These are phyloP conservation scores for Sphaerobolus stellatus DNA, from an alignment of 1,284 basidiomycete genomes.

Conservation along the genomic window DNA sequence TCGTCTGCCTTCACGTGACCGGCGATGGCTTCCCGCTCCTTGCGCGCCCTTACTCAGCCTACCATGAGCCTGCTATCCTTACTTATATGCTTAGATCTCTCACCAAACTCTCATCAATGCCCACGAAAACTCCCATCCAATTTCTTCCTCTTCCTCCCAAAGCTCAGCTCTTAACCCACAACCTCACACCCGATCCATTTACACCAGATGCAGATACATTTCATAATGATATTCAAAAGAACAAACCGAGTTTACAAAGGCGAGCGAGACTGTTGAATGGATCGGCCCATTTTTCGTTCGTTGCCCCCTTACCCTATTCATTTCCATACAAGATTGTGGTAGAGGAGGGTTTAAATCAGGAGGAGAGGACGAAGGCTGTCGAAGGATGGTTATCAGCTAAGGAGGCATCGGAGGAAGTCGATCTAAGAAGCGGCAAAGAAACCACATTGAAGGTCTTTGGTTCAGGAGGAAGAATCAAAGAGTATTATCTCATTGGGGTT, in stretches of 20 bases:
- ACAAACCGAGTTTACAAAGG: conserved; percentile 70
- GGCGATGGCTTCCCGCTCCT: too few species aligned
- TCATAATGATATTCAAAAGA: conserved; percentile 46
- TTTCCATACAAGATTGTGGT: conserved; percentile 83
- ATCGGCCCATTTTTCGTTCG: conserved; percentile 77
- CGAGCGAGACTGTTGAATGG: conserved; percentile 60
- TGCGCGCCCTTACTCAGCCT: too few species aligned
- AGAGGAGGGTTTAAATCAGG: conserved; percentile 44
- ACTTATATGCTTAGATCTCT: too few species aligned
- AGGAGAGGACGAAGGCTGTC: conserved; percentile 62
- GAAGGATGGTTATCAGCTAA: conserved; percentile 68
- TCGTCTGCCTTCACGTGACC: neutral
- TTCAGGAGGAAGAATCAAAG: conserved; percentile 53
- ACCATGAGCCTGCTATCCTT: too few species aligned
- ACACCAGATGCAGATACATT: conserved; percentile 55
- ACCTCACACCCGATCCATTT: conserved; percentile 67
- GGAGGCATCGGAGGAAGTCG: conserved; percentile 51
- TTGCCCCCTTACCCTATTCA: conserved; percentile 76
- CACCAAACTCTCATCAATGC: conserved; percentile 1
- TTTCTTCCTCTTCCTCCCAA: conserved; percentile 64
- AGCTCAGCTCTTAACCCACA: conserved; percentile 60
- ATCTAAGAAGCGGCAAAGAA: conserved; percentile 19
- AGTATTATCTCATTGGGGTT: conserved; percentile 65
- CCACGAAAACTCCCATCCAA: conserved; percentile 46
- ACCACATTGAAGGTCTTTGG: conserved; percentile 45